Base-by-base conservation (phyloP, 805 yeast genomes). In the Myxozyma vanderwaltii region DNA sequence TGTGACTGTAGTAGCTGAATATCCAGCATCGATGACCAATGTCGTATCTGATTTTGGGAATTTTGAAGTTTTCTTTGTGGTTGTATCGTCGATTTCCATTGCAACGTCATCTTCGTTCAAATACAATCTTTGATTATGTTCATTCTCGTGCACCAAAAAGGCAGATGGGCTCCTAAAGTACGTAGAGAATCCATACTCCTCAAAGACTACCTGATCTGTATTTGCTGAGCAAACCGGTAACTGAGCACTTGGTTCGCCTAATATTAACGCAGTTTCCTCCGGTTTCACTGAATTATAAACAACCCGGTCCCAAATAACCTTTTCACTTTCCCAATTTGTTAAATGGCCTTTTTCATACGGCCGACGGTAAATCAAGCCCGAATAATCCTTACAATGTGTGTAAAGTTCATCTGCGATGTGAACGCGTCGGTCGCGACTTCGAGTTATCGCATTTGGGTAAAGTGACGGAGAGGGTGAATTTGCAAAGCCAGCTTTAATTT, bases 181-280 rank as follows among this genome's bases (percentile, higher is more conserved):
- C 33, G 83, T 81, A 13, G 79, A 79, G 69, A 94, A 88, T 2
- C 89, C 96, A 69, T 86, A 94, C 69, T 94, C 98, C 72, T 94
- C 99, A 75, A 95, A 92, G 0, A 94, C 81, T 0, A 94, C 87
- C 74, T 91, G 96, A 71, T 94, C 98, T 15, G 89, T 86, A 71
- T 88, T 88, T 66, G 84, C 84, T 38, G 95, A 88, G 33, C 92
- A 77, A 54, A 84, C 86, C 1, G 96, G 94, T 33, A 92, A 75
- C 52, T 90, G 87, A 69, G 86, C 84, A 24, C 96, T 92, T 4
- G 89, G 77, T 68, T 94, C 97, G 1, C 91, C 85, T 50, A 89
- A 78, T 0, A 91, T 77, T 43, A 94, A 76, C 56, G 86, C 83
- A 1, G 82, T 75, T 1, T 82, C 86, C 47, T 69, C 61, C 0